phyloP scores from a whole-genome alignment of 2,329 filamentous ascomycete genomes.

The Escovopsis sp. region DNA sequence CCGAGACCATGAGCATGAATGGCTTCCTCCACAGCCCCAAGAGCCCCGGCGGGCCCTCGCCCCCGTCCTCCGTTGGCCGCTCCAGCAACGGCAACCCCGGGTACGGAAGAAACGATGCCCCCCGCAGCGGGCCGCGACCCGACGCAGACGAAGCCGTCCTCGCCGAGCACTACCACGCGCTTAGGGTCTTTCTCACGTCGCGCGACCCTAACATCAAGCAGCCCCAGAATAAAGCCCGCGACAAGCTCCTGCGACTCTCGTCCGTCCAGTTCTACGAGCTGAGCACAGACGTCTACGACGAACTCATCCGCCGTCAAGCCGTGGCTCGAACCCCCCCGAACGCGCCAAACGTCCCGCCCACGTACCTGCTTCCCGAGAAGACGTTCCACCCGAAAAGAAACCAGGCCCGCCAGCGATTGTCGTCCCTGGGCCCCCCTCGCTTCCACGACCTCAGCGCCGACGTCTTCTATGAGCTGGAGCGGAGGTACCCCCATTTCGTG shows the following conservation, averaged over 20 bases:
- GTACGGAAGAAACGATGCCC: slow-evolving; percentile 52
- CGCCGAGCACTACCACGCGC: slow-evolving; percentile 64
- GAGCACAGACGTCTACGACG: slow-evolving; percentile 94
- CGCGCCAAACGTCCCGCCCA: slow-evolving; percentile 42
- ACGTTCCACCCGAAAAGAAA: slow-evolving; percentile 95
- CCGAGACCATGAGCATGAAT: slow-evolving; percentile 44
- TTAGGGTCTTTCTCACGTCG: slow-evolving; percentile 64
- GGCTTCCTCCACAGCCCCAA: slow-evolving; percentile 41
- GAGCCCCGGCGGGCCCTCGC: slow-evolving; percentile 55
- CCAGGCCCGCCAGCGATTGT: slow-evolving; percentile 89
- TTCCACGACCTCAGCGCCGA: slow-evolving; percentile 91
- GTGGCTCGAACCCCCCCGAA: slow-evolving; percentile 39
- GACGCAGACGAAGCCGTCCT: slow-evolving; percentile 45
- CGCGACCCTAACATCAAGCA: slow-evolving; percentile 62
- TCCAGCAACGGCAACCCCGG: slow-evolving; percentile 68
- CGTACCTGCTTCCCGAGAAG: slow-evolving; percentile 68
- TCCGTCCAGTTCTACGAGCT: slow-evolving; percentile 92
- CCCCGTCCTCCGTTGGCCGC: slow-evolving; percentile 73
- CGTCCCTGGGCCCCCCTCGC: slow-evolving; percentile 69
- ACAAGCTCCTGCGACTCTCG: slow-evolving; percentile 84
- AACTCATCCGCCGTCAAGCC: slow-evolving; percentile 75
- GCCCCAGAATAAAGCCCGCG: slow-evolving; percentile 76
- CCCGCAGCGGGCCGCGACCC: slow-evolving; percentile 44
- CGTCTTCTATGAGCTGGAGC: slow-evolving; percentile 88
- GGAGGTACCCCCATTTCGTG: slow-evolving; percentile 72